phyloP scores from a whole-genome alignment of 345 rosid genomes.

The Atalantia buxifolia region DNA sequence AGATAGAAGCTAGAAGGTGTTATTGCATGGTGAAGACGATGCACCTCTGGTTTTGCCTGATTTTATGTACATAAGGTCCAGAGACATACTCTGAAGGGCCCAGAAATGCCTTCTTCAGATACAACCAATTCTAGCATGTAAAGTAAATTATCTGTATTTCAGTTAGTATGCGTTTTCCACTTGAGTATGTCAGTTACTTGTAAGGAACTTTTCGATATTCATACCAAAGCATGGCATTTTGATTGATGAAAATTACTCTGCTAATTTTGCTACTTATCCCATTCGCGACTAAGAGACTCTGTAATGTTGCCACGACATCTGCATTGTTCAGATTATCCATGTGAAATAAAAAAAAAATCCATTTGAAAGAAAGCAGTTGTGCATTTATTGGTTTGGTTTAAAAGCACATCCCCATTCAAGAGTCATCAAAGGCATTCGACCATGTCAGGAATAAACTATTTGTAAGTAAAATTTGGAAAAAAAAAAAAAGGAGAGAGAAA shows the following conservation, averaged over 20 bases:
- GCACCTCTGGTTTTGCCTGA: slow-evolving; percentile 18
- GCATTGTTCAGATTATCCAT: background rate
- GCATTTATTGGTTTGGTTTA: background rate
- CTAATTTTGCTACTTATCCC: background rate
- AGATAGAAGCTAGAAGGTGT: slow-evolving; percentile 15
- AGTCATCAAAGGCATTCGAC: background rate
- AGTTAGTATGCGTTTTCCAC: background rate
- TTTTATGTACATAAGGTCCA: slow-evolving; percentile 26
- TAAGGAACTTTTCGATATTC: background rate
- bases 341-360: background rate
- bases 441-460: background rate
- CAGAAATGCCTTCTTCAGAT: slow-evolving; percentile 5
- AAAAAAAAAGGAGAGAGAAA: background rate
- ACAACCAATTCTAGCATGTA: slow-evolving; percentile 8
- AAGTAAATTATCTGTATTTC: slow-evolving; percentile 1
- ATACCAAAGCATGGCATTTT: background rate
- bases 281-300: background rate
- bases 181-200: slow-evolving; percentile 1
- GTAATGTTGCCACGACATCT: background rate
- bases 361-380: background rate
- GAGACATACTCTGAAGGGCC: slow-evolving; percentile 12
- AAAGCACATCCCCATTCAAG: background rate
- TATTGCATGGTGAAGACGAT: slow-evolving; percentile 5
- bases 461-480: too few relatives aligned
- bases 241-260: background rate